phyloP scores from a whole-genome alignment of 1,284 basidiomycete genomes.

The Puccinia hordei region DNA sequence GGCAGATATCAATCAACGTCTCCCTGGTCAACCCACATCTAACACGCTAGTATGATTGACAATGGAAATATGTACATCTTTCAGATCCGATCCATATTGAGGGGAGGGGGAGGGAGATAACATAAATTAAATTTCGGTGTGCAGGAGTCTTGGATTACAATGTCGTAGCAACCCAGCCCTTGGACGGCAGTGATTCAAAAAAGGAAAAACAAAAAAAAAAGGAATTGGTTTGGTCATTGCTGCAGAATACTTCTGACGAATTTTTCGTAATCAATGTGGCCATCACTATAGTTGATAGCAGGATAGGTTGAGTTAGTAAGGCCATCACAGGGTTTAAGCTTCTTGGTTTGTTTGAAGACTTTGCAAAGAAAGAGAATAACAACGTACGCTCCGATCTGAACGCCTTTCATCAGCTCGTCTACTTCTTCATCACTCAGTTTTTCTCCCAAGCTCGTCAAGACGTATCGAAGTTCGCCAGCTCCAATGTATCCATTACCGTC shows the following conservation, averaged over 20 bases:
- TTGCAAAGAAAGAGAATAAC: not conserved
- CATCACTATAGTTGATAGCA: slow-evolving; percentile 68
- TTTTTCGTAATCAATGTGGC: slow-evolving; percentile 95
- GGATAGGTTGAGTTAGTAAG: slow-evolving; percentile 25
- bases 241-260: slow-evolving; percentile 84
- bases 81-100: too few species aligned
- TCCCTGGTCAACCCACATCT: too few species aligned
- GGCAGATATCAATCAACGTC: too few species aligned
- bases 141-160: not conserved
- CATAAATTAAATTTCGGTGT: not conserved
- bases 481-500: slow-evolving; percentile 96
- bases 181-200: not conserved
- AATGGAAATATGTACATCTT: too few species aligned
- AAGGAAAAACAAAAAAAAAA: too few species aligned
- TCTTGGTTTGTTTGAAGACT: not conserved
- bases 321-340: not conserved
- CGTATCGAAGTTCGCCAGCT: slow-evolving; percentile 85
- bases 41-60: too few species aligned
- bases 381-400: slow-evolving; percentile 68
- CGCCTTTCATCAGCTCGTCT: slow-evolving; percentile 93
- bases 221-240: slow-evolving; percentile 54
- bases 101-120: not conserved
- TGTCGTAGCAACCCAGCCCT: too few species aligned
- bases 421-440: slow-evolving; percentile 98
- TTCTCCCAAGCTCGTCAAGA: slow-evolving; percentile 92